A percentile compares a stretch with the other conserved stretches of the same genome.
Evolutionary conservation across 805 yeast species (phyloP).

Genomic region (Pichia pseudocactophila): DNA sequence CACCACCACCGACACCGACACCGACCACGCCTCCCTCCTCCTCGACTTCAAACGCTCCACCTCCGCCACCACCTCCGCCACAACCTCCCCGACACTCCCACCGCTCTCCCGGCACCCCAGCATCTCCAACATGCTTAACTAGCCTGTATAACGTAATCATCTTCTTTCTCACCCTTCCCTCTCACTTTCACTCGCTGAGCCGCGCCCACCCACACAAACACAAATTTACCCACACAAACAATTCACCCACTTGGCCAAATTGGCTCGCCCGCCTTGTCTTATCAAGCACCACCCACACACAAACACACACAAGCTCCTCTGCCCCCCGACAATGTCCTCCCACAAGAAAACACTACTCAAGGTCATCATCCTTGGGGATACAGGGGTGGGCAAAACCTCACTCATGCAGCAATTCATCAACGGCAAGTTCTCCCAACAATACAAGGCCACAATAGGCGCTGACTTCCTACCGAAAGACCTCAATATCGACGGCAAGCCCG

Average conservation of each 20-base stretch:
- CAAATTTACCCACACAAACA: too few species aligned
- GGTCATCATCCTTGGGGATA: constrained; percentile 91
- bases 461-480: constrained; percentile 92
- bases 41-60: not conserved
- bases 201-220: not conserved
- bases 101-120: constrained; percentile 1
- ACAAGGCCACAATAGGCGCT: constrained; percentile 97
- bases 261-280: too few species aligned
- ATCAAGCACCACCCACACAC: too few species aligned
- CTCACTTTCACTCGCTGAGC: not conserved
- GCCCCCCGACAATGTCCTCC: not conserved
- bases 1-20: too few species aligned
- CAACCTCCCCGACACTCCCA: too few species aligned
- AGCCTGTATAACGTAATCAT: not conserved
- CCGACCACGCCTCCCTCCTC: constrained; percentile 1
- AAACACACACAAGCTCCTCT: not conserved
- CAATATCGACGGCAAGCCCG: constrained; percentile 71
- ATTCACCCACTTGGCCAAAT: too few species aligned
- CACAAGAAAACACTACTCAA: constrained; percentile 71
- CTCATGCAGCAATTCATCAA: constrained; percentile 96
- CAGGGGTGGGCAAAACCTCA: constrained; percentile 96
- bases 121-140: constrained; percentile 4
- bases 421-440: constrained; percentile 89
- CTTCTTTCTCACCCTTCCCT: not conserved
- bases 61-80: too few species aligned